Conservation (phyloP, 345 rosid genomes). For the Durio zibethinus region DNA sequence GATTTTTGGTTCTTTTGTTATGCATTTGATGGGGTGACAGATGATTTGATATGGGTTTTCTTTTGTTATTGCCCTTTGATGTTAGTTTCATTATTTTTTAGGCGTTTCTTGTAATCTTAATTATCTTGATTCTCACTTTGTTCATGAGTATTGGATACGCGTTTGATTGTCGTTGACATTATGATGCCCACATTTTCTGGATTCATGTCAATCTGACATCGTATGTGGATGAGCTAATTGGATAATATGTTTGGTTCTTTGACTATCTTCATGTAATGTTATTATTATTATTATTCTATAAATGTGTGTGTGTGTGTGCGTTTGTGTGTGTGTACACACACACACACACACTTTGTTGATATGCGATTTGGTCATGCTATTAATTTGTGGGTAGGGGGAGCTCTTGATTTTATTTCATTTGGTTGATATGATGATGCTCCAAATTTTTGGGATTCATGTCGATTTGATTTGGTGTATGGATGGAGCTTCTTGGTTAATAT, state of each 20-base stretch:
- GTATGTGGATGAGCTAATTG: neutral
- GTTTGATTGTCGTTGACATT: neutral
- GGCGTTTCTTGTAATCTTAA: neutral
- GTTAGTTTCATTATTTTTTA: neutral
- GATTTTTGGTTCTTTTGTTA: neutral
- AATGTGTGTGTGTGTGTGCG: too few relatives aligned
- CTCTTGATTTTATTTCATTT: slow-evolving; percentile 7
- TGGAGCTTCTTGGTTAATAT: neutral
- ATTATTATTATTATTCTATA: too few relatives aligned
- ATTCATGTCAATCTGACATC: neutral
- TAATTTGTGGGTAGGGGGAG: neutral
- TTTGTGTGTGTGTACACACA: too few relatives aligned
- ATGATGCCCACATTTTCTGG: neutral
- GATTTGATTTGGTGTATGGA: slow-evolving; percentile 9
- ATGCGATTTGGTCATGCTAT: neutral
- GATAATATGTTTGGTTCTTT: neutral
- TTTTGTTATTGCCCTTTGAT: neutral
- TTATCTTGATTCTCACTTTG: neutral
- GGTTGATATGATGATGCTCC: neutral
- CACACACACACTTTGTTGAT: neutral
- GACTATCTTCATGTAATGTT: neutral
- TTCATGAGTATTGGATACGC: neutral
- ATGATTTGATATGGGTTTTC: slow-evolving; percentile 15
- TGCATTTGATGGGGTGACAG: neutral
- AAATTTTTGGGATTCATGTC: neutral